Evolutionary conservation across 2,329 filamentous ascomycete species (phyloP), one percentile per base, ranked within the genome.

Genomic region (Ceratocystis papillata): DNA sequence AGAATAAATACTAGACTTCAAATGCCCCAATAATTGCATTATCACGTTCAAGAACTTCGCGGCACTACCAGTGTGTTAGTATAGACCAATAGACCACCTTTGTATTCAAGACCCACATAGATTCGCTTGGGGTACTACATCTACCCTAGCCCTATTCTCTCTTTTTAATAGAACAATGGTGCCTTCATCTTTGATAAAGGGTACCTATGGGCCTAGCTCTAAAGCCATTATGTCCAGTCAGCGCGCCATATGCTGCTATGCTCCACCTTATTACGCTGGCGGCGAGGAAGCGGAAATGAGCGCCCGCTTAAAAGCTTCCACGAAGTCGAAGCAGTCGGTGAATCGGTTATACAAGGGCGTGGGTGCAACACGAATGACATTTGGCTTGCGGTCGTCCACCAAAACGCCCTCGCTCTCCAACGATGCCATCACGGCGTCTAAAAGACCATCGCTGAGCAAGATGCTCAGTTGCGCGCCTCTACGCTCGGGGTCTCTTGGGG

Each of bases 341-440:
- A 87, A 93, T 0, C 81, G 85, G 73, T 93, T 94, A 74, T 94
- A 95, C 72, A 95, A 73, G 6, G 90, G 89, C 53, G 87, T 86
- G 2, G 90, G 89, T 3, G 90, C 89, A 4, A 93, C 84, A 7
- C 90, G 79, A 60, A 95, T 84, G 12, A 94, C 90, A 74, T 92
- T 83, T 1, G 90, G 90, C 73, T 87, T 87, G 68, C 90, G 79
- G 77, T 92, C 87, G 72, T 95, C 90, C n/a, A 89, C 82, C 1
- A 94, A 80, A 1, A 93, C 83, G 0, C 86, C 86, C 3, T 81
- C 79, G 25, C 80, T 78, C 70, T 88, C 83, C 45, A 95, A 74
- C 66, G 78, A 78, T 65, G 78, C 76, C 72, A 86, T 81, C 5
- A 93, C 82, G 6, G 72, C 73, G 25, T 90, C 88, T 61, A 94